Conservation (phyloP, 345 rosid species). For the Trapa bicornis region DNA sequence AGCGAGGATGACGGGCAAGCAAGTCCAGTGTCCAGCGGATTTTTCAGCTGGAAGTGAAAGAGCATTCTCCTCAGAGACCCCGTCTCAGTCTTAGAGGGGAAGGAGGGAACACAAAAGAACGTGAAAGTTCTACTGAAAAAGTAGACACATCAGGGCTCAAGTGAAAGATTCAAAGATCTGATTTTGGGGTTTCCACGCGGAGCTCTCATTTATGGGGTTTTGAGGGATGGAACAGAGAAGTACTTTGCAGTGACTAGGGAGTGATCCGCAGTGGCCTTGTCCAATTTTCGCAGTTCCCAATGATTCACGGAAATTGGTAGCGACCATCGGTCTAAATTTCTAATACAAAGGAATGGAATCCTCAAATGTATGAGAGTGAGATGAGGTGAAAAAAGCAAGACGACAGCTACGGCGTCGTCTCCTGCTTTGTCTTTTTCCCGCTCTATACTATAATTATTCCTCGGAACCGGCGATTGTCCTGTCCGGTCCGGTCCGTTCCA, state of each 20-base stretch:
- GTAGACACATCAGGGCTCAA: neutral
- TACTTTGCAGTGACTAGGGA: neutral
- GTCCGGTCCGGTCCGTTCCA: neutral
- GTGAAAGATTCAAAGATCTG: neutral
- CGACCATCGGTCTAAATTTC: neutral
- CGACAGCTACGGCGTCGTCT: slow-evolving; percentile 1
- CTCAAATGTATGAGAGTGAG: neutral
- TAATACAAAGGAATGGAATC: neutral
- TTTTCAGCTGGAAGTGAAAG: no score
- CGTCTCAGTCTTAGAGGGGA: no score
- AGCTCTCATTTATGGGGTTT: neutral
- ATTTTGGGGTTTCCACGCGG: neutral
- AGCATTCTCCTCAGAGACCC: neutral
- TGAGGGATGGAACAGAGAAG: neutral
- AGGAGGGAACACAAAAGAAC: neutral
- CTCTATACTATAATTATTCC: neutral
- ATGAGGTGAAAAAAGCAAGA: neutral
- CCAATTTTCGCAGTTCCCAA: neutral
- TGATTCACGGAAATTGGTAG: neutral
- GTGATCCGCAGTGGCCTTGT: neutral
- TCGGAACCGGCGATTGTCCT: neutral
- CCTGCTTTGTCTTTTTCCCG: neutral
- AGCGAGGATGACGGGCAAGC: no score
- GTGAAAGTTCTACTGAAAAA: neutral
- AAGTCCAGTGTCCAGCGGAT: no score